These are phyloP conservation scores for Saprolegnia diclina DNA, from an alignment of 352 stramenopile genomes.

Conservation along the genomic window DNA sequence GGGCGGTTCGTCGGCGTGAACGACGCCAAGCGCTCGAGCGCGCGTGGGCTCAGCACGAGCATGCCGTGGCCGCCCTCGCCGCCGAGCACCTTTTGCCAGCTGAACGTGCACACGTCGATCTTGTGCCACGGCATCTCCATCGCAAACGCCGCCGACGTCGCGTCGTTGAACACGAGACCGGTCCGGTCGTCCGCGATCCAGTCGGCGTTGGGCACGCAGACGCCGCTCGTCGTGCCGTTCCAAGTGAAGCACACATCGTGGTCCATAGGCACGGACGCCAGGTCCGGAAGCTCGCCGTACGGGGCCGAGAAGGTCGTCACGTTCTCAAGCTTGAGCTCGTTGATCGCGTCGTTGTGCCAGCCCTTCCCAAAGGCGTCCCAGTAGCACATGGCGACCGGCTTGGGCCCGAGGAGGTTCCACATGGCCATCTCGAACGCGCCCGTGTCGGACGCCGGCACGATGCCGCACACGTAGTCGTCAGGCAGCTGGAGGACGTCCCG, in stretches of 20 bases:
- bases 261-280: constrained; percentile 90
- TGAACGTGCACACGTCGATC: constrained; percentile 99
- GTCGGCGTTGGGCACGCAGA: constrained; percentile 93
- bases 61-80: constrained; percentile 97
- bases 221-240: constrained; percentile 98
- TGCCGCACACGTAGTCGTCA: constrained; percentile 93
- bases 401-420: constrained; percentile 96
- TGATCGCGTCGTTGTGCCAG: constrained; percentile 95
- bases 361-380: constrained; percentile 97
- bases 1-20: constrained; percentile 87
- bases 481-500: constrained; percentile 93
- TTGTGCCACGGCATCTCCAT: constrained; percentile 99
- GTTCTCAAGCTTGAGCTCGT: constrained; percentile 92
- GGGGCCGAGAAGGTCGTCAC: constrained; percentile 91
- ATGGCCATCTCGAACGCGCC: constrained; percentile 99
- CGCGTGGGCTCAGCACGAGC: constrained; percentile 94
- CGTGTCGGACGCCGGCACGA: constrained; percentile 97
- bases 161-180: constrained; percentile 97
- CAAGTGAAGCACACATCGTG: constrained; percentile 99
- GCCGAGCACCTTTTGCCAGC: constrained; percentile 99
- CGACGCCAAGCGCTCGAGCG: constrained; percentile 95
- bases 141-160: constrained; percentile 96
- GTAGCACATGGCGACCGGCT: constrained; percentile 91
- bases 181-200: constrained; percentile 94
- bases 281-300: constrained; percentile 95